Evolutionary conservation across 139 green algal species (phyloP), one percentile per base, ranked within the genome.

Genomic region (Chlamydomonas sp.): DNA sequence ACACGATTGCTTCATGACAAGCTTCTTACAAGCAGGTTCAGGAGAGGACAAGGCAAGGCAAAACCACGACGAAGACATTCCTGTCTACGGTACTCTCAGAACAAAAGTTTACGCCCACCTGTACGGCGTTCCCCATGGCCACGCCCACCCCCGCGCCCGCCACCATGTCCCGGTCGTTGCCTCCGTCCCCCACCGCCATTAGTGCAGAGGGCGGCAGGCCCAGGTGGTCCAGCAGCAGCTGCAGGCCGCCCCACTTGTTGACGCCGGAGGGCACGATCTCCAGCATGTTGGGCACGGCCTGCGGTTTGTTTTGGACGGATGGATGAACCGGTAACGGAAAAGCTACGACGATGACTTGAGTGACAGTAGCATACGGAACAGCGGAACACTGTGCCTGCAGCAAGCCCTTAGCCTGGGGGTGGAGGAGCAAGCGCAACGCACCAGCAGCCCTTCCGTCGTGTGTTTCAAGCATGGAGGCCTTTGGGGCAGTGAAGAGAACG

Each of bases 91-190:
- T 14, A 71, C 66, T 71, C 66, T 18, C 66, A 14, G 12, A 10
- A 71, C 66, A 71, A 14, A 14, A 10, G 12, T 18, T 10, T 10
- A 10, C 66, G 10, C 10, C 66, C 66, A 71, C 66, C 9, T 71
- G 84, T 31, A 97, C 95, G 5, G 96, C 98, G 81, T 99, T 99
- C 58, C 92, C 97, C 97, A 99, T 99, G 2, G 97, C 98, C n/a
- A 99, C 92, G 1, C 97, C 97, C 14, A 98, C 58, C 4, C 97
- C 97, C n/a, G 84, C 84, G 76, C 89, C 84, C 8, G 88, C 31
- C 16, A 99, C 88, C 91, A 99, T 94, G 18, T 96, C 92, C 68
- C 97, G 88, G 81, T 99, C 97, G 89, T 99, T 99, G 78, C 94
- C 90, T 15, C 98, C 98, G 87, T 99, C 98, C 0, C 98, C 98